Evolutionary conservation across 495 filamentous ascomycete genomes (phyloP).

Genomic region (Eremomyces bilateralis): DNA sequence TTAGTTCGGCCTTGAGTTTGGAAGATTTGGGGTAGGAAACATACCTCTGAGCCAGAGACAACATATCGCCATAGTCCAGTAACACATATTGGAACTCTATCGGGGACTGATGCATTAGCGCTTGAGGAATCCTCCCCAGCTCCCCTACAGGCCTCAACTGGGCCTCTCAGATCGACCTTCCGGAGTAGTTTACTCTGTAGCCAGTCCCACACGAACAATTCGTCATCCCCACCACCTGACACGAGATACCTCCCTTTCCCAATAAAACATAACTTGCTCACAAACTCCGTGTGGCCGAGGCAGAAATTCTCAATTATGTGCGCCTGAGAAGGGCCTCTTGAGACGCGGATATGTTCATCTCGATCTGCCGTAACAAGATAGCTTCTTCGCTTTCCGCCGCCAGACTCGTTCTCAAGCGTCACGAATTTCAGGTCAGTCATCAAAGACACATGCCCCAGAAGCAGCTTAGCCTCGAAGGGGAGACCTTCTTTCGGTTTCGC

Average conservation of each 20-base stretch:
- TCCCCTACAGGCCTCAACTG: no score
- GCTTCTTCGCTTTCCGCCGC: conserved; percentile 16
- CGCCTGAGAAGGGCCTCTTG: conserved; percentile 49
- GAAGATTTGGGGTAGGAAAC: no score
- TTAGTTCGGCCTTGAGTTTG: no score
- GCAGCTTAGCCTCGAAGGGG: conserved; percentile 46
- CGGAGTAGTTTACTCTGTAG: conserved; percentile 27
- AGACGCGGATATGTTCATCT: conserved; percentile 92
- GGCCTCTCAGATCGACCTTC: conserved; percentile 32
- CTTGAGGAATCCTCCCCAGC: no score
- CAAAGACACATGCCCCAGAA: conserved; percentile 88
- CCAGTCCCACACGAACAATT: conserved; percentile 74
- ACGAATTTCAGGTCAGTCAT: conserved; percentile 46
- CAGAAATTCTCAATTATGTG: conserved; percentile 81
- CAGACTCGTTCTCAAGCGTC: not conserved
- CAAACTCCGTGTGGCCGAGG: conserved; percentile 64
- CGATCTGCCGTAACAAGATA: conserved; percentile 83
- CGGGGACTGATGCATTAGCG: no score
- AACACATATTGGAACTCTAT: no score
- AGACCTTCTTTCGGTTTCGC: conserved; percentile 23
- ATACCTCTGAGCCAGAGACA: no score
- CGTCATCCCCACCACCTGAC: conserved; percentile 69
- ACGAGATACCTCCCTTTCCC: conserved; percentile 39
- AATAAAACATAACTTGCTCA: conserved; percentile 51
- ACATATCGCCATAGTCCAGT: no score